Evolutionary conservation across 768 basidiomycete genomes (phyloP).

Genomic region (Lepiota brunneoincarnata): DNA sequence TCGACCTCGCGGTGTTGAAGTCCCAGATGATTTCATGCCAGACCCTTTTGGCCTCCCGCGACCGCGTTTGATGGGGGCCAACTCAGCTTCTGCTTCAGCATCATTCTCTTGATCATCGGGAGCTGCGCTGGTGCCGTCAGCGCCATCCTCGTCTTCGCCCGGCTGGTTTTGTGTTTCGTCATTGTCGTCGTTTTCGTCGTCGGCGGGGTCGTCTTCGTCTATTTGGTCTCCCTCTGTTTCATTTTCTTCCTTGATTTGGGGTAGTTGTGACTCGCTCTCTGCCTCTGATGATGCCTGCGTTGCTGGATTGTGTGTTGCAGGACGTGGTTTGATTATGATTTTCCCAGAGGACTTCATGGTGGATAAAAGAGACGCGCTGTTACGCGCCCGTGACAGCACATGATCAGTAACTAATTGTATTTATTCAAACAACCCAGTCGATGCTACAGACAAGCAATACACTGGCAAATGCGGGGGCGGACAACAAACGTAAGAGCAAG

Average conservation of each 20-base stretch:
- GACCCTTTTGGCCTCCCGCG: conserved; percentile 10
- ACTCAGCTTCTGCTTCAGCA: conserved; percentile 32
- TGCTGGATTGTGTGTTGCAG: conserved; percentile 21
- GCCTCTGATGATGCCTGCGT: conserved; percentile 19
- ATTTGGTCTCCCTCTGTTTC: conserved; percentile 31
- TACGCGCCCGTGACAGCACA: background rate
- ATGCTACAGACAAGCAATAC: background rate
- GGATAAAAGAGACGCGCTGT: background rate
- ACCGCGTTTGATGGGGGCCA: conserved; percentile 13
- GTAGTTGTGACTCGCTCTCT: conserved; percentile 22
- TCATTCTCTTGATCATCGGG: conserved; percentile 32
- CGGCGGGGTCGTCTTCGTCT: conserved; percentile 27
- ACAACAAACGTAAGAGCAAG: background rate
- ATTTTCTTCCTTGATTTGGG: conserved; percentile 24
- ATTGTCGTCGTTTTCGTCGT: conserved; percentile 27
- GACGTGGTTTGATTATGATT: conserved; percentile 49
- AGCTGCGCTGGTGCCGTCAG: conserved; percentile 19
- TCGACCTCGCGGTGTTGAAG: conserved; percentile 10
- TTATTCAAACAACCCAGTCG: conserved; percentile 5
- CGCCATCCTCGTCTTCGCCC: conserved; percentile 30
- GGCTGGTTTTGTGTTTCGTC: conserved; percentile 18
- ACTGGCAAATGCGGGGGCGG: conserved; percentile 11
- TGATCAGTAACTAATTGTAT: too few species aligned
- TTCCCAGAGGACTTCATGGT: conserved; percentile 30
- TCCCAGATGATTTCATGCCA: conserved; percentile 1